A percentile compares a stretch with the other conserved stretches of the same genome.
phyloP scores from a whole-genome alignment of 495 filamentous ascomycete genomes.

The Lophiostoma macrostomum region DNA sequence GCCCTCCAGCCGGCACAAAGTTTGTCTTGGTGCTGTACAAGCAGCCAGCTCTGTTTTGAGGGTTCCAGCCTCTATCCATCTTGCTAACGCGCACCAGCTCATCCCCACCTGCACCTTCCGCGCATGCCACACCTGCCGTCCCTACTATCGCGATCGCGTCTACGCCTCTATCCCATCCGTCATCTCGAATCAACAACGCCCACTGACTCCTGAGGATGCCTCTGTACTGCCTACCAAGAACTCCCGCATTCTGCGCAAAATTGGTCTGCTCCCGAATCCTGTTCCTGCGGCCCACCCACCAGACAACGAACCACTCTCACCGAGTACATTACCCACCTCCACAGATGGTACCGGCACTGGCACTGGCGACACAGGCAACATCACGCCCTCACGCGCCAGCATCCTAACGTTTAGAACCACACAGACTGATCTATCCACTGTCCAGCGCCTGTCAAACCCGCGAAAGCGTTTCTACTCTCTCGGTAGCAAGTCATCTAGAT shows the following conservation, averaged over 20 bases:
- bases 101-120: conserved; percentile 32
- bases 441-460: conserved; percentile 1
- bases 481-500: conserved; percentile 1
- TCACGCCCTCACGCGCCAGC: conserved; percentile 8
- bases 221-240: conserved; percentile 29
- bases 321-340: background rate
- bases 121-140: conserved; percentile 41
- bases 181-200: conserved; percentile 23
- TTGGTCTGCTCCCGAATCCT: conserved; percentile 25
- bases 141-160: conserved; percentile 40
- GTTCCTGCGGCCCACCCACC: background rate
- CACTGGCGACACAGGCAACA: no score
- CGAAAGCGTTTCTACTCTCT: conserved; percentile 28
- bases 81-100: background rate
- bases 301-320: background rate
- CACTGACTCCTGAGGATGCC: conserved; percentile 33
- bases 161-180: conserved; percentile 40
- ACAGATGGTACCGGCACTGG: conserved; percentile 1
- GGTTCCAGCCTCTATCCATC: no score
- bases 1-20: no score
- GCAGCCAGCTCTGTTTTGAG: background rate
- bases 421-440: conserved; percentile 13
- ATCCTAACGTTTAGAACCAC: conserved; percentile 25
- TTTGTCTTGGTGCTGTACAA: no score
- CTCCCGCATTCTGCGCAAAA: conserved; percentile 26